Evolutionary conservation across 192 early-diverging fungal species (phyloP).

Genomic region (Thoreauomyces humboldtii): DNA sequence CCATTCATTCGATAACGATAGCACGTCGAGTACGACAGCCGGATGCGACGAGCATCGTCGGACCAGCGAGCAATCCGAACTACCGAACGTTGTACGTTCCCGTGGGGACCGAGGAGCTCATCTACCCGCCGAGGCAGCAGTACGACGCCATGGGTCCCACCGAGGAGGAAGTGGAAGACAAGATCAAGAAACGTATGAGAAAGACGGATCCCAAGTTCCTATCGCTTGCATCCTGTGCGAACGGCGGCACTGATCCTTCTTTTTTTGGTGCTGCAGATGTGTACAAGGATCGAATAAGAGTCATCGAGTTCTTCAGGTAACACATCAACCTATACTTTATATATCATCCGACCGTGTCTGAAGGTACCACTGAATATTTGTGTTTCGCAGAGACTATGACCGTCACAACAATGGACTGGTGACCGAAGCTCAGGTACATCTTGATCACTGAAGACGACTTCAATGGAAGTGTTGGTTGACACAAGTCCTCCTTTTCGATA

Average conservation of each 20-base stretch:
- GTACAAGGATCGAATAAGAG: conserved; percentile 50
- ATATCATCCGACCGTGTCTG: no score
- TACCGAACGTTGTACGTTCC: conserved; percentile 42
- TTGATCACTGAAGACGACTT: no score
- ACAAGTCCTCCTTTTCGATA: no score
- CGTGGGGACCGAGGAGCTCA: conserved; percentile 54
- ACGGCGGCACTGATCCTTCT: not conserved
- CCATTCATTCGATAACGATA: not conserved
- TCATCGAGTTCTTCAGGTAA: conserved; percentile 57
- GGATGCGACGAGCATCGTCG: conserved; percentile 5
- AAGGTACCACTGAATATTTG: no score
- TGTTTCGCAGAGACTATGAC: conserved; percentile 59
- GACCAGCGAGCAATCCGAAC: conserved; percentile 19
- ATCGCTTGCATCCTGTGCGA: no score
- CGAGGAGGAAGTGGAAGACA: conserved; percentile 40
- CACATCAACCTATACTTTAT: no score
- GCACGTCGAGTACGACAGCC: not conserved
- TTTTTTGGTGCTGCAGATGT: conserved; percentile 34
- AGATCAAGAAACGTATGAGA: conserved; percentile 46
- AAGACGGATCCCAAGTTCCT: no score
- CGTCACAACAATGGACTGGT: conserved; percentile 52
- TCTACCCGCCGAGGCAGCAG: conserved; percentile 24
- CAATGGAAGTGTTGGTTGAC: no score
- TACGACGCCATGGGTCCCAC: conserved; percentile 21
- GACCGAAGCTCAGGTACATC: conserved; percentile 42